Conservation (phyloP, 2,329 filamentous ascomycete species). For the Clathrospora elynae region DNA sequence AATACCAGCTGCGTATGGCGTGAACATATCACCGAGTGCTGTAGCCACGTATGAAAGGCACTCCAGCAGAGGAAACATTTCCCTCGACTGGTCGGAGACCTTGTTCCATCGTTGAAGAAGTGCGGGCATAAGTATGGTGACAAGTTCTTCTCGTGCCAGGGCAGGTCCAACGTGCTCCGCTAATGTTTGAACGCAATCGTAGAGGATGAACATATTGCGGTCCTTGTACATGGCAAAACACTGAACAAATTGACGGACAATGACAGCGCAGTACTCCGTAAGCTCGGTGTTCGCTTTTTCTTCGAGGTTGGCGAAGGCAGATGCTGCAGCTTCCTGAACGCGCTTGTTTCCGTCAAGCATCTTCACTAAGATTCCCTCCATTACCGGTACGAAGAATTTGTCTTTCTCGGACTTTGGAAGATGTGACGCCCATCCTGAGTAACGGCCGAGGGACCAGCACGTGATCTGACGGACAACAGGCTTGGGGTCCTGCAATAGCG, state of each 20-base stretch:
- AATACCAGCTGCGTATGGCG: conserved; percentile 82
- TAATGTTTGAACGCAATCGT: conserved; percentile 96
- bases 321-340: conserved; percentile 94
- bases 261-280: conserved; percentile 84
- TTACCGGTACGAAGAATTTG: conserved; percentile 89
- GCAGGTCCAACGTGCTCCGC: conserved; percentile 87
- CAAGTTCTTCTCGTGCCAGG: conserved; percentile 79
- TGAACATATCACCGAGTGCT: conserved; percentile 80
- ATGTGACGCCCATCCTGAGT: conserved; percentile 87
- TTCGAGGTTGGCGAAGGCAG: conserved; percentile 93
- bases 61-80: conserved; percentile 94
- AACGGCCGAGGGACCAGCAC: conserved; percentile 94
- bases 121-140: conserved; percentile 87
- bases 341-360: conserved; percentile 99
- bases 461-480: conserved; percentile 95
- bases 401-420: conserved; percentile 71
- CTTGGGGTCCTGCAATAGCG: conserved; percentile 80
- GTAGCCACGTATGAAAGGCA: conserved; percentile 93
- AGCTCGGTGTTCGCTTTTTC: conserved; percentile 85
- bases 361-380: conserved; percentile 90
- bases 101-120: conserved; percentile 86
- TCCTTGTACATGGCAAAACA: conserved; percentile 98
- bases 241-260: conserved; percentile 86
- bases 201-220: conserved; percentile 97
- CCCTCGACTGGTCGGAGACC: conserved; percentile 84